Percentiles rank a stretch among this genome's conserved stretches.
phyloP scores from a whole-genome alignment of 225 moss, liverwort and hornwort genomes.

The Physcomitrellopsis africana region DNA sequence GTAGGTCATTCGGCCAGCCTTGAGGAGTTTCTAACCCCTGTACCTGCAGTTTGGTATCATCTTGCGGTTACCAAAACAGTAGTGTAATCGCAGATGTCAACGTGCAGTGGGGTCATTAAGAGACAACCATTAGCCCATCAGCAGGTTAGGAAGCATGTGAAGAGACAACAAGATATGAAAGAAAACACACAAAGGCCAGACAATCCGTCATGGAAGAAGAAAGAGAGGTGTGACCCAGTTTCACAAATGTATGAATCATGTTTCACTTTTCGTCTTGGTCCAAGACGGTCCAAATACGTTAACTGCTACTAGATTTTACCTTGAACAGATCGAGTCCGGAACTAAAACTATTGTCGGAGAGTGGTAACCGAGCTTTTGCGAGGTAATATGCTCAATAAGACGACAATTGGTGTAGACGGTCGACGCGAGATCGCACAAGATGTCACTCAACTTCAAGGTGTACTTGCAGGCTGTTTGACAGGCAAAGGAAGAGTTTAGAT shows the following conservation, averaged over 20 bases:
- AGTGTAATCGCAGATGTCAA: slow-evolving; percentile 30
- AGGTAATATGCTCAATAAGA: slow-evolving; percentile 27
- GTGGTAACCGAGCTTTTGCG: slow-evolving; percentile 41
- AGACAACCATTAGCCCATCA: slow-evolving; percentile 41
- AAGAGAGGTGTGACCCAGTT: slow-evolving; percentile 50
- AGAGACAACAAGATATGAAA: slow-evolving; percentile 41
- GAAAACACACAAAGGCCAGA: slow-evolving; percentile 33
- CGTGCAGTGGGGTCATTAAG: slow-evolving; percentile 30
- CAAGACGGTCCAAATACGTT: slow-evolving; percentile 24
- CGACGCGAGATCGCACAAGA: slow-evolving; percentile 17
- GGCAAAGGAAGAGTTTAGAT: slow-evolving; percentile 50
- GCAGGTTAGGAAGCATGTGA: slow-evolving; percentile 35
- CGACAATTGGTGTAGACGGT: slow-evolving; percentile 27
- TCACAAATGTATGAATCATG: background rate
- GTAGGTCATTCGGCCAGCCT: background rate
- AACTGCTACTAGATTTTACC: slow-evolving; percentile 23
- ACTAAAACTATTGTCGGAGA: slow-evolving; percentile 35
- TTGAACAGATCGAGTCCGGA: slow-evolving; percentile 42
- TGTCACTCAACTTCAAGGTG: slow-evolving; percentile 31
- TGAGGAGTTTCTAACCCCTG: background rate
- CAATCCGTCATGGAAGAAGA: slow-evolving; percentile 44
- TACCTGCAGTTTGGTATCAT: background rate
- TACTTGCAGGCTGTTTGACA: slow-evolving; percentile 56
- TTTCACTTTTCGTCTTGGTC: slow-evolving; percentile 18
- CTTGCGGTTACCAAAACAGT: slow-evolving; percentile 9